Conservation (phyloP, 495 filamentous ascomycete genomes). For the Penicillium psychrofluorescens region DNA sequence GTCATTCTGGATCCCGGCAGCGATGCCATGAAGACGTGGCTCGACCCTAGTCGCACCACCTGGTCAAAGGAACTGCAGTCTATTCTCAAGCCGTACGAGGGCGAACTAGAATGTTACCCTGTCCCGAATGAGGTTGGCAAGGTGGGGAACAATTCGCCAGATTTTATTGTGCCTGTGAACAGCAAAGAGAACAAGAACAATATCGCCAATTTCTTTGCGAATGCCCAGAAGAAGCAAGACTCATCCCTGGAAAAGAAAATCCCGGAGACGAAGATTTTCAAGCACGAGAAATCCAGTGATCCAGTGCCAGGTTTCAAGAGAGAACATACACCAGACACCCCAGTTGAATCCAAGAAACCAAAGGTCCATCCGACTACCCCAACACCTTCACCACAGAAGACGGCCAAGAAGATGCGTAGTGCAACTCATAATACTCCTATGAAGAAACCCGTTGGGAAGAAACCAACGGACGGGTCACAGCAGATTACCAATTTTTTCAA, state of each 20-base stretch:
- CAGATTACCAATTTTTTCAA: conserved; percentile 84
- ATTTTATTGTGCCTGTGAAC: conserved; percentile 73
- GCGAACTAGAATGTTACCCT: conserved; percentile 76
- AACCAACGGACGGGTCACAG: conserved; percentile 55
- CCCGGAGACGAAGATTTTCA: conserved; percentile 11
- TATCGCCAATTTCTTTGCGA: conserved; percentile 87
- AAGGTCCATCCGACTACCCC: conserved; percentile 11
- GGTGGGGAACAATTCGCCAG: conserved; percentile 83
- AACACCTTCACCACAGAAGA: conserved; percentile 19
- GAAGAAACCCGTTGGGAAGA: conserved; percentile 37
- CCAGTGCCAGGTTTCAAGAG: conserved; percentile 50
- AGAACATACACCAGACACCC: conserved; percentile 34
- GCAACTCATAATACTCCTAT: conserved; percentile 38
- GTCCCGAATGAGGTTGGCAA: conserved; percentile 89
- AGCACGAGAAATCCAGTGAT: conserved; percentile 37
- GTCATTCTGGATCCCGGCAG: conserved; percentile 77
- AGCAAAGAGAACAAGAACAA: conserved; percentile 83
- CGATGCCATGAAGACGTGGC: conserved; percentile 66
- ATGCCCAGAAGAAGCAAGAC: conserved; percentile 35
- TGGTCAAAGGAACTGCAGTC: conserved; percentile 77
- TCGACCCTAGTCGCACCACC: conserved; percentile 60
- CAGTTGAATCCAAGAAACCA: conserved; percentile 19
- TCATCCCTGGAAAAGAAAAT: conserved; percentile 7
- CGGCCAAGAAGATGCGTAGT: conserved; percentile 21
- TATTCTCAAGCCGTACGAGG: conserved; percentile 67